Conservation (phyloP, 2,329 filamentous ascomycete species). For the Neophaeococcomyces mojaviensis region DNA sequence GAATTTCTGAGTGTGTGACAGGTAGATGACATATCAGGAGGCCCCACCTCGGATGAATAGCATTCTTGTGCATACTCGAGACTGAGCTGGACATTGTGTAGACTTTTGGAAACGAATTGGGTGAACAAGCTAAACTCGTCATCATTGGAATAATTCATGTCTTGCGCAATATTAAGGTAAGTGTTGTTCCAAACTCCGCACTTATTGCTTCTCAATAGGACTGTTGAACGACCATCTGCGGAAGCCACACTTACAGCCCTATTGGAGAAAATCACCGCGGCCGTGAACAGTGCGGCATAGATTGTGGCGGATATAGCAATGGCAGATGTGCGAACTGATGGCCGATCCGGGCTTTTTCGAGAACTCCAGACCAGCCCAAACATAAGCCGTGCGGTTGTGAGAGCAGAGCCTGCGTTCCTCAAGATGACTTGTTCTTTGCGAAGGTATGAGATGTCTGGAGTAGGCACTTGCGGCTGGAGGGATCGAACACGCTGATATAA, state of each 20-base stretch:
- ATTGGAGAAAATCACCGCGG: slow-evolving; percentile 15
- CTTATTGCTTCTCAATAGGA: slow-evolving; percentile 12
- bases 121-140: slow-evolving; percentile 8
- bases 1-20: slow-evolving; percentile 14
- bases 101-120: slow-evolving; percentile 10
- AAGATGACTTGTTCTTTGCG: slow-evolving; percentile 17
- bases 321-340: slow-evolving; percentile 9
- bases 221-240: slow-evolving; percentile 8
- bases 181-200: slow-evolving; percentile 17
- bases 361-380: slow-evolving; percentile 12
- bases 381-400: slow-evolving; percentile 12
- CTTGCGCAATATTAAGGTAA: slow-evolving; percentile 8
- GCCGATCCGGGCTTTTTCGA: slow-evolving; percentile 11
- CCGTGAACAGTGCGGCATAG: slow-evolving; percentile 12
- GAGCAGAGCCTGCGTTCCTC: slow-evolving; percentile 12
- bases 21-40: slow-evolving; percentile 6
- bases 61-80: slow-evolving; percentile 18
- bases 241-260: slow-evolving; percentile 10
- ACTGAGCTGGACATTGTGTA: slow-evolving; percentile 15
- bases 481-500: slow-evolving; percentile 12
- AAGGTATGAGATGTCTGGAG: slow-evolving; percentile 14
- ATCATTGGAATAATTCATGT: too few relatives aligned
- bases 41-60: slow-evolving; percentile 9
- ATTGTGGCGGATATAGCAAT: slow-evolving; percentile 12
- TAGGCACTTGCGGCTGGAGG: slow-evolving; percentile 1